Base-by-base conservation (phyloP, 495 filamentous ascomycete genomes). In the Neurospora sp. region DNA sequence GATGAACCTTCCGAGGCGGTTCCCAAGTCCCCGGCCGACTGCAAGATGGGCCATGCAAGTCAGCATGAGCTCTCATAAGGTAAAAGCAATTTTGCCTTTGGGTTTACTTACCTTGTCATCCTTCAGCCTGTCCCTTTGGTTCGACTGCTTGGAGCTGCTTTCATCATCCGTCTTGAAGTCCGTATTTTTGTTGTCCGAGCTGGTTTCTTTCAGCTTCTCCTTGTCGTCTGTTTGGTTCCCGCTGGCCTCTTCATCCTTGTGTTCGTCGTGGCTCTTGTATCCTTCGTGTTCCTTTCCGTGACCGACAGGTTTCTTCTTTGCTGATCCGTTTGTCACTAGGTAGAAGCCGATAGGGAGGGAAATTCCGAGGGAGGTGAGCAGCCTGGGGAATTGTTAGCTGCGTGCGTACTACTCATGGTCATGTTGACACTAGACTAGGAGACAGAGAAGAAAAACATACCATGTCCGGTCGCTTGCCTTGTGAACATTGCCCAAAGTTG, bases 191-290 rank as follows among this genome's bases (percentile, higher is more conserved):
- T 66, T 66, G 27, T 35, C 54, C 3, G 27, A 35, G 9, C 14
- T 66, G 23, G 54, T 66, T 14, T 66, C 31, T 18, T 35, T 66
- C 14, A 35, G 54, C 27, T 35, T 66, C 27, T 35, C 54, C 14
- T 66, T 18, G 18, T 48, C 42, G 8, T 69, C 38, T 20, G 42
- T 8, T n/a, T 69, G 86, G 85, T 71, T 88, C 85, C 20, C 74
- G 46, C 40, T 20, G 8, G 71, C 6, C 39, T 40, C 27, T 23
- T 41, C 59, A 6, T 66, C 31, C 4, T 18, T 11, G n/a, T 66
- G 23, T 42, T 71, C 20, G 14, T 70, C 27, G 14, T 41, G 27
- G 20, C 66, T 20, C 46, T 20, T 59, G 41, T 35, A 71, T 11
- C 27, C 40, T 23, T 74, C 42, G 39, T 76, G 27, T 41, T 37